Conservation (phyloP, 768 basidiomycete species). For the Mrakia frigida region DNA sequence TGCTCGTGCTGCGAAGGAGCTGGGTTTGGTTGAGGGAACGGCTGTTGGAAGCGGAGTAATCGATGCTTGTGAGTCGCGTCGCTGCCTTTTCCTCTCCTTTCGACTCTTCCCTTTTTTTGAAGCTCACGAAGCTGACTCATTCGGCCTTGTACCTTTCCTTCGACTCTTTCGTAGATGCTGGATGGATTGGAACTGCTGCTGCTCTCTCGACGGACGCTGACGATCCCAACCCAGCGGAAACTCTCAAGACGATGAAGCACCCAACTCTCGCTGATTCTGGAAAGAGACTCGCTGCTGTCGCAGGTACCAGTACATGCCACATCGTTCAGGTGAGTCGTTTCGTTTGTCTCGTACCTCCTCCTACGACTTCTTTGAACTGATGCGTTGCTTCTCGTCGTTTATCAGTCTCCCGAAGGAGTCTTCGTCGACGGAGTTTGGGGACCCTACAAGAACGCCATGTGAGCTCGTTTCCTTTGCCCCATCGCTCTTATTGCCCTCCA, state of each 20-base stretch:
- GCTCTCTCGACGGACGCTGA: conserved; percentile 54
- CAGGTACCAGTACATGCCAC: conserved; percentile 95
- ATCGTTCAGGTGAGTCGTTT: conserved; percentile 66
- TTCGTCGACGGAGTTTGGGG: conserved; percentile 94
- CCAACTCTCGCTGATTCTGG: conserved; percentile 70
- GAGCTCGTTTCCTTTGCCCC: conserved; percentile 6
- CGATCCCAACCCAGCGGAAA: conserved; percentile 49
- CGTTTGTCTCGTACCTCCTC: not conserved
- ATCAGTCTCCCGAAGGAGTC: conserved; percentile 55
- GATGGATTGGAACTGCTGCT: conserved; percentile 94
- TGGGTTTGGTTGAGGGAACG: conserved; percentile 78
- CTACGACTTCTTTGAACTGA: not conserved
- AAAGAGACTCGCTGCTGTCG: conserved; percentile 81
- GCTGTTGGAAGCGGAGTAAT: conserved; percentile 92
- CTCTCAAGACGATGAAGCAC: conserved; percentile 48
- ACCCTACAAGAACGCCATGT: conserved; percentile 64
- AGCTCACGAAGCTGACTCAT: conserved; percentile 6
- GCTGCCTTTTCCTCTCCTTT: not conserved
- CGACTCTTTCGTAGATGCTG: conserved; percentile 55
- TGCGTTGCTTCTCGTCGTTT: not conserved
- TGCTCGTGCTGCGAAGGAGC: conserved; percentile 69
- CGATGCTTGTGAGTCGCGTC: conserved; percentile 63
- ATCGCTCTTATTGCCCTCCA: not conserved
- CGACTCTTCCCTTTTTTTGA: not conserved
- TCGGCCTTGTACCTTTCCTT: not conserved